A percentile compares a stretch with the other conserved stretches of the same genome.
phyloP scores from a whole-genome alignment of 805 yeast species.

The Dipodascus geniculatus region DNA sequence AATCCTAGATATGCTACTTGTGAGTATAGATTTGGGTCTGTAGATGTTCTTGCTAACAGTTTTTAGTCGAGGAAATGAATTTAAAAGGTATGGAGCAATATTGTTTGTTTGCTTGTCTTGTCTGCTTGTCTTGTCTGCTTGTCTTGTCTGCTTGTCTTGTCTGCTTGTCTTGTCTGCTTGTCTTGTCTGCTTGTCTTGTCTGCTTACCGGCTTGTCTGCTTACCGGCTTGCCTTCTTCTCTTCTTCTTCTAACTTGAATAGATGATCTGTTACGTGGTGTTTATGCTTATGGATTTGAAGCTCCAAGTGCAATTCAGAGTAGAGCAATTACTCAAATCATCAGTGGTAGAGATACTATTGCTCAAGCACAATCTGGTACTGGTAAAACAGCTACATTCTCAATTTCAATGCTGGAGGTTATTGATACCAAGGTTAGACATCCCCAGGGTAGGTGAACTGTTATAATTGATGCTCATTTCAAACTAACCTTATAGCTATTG shows the following conservation, averaged over 20 bases:
- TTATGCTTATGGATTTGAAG: slow-evolving; percentile 86
- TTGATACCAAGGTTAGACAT: slow-evolving; percentile 60
- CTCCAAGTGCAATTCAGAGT: slow-evolving; percentile 95
- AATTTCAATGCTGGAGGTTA: slow-evolving; percentile 80
- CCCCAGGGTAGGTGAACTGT: slow-evolving; percentile 38
- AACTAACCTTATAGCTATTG: slow-evolving; percentile 40
- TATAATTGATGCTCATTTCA: background rate
- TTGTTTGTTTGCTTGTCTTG: background rate
- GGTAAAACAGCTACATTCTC: slow-evolving; percentile 99
- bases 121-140: too few species aligned
- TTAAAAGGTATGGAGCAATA: too few species aligned
- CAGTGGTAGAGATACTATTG: slow-evolving; percentile 88
- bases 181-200: too few species aligned
- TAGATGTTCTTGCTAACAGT: background rate
- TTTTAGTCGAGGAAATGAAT: slow-evolving; percentile 1
- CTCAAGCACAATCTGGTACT: slow-evolving; percentile 99
- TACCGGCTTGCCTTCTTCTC: background rate
- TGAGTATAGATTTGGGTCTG: background rate
- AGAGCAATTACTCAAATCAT: slow-evolving; percentile 94
- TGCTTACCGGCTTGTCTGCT: too few species aligned
- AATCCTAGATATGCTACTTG: background rate
- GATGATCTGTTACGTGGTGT: slow-evolving; percentile 25
- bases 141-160: too few species aligned
- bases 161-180: too few species aligned
- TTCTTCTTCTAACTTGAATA: background rate